Evolutionary conservation across 805 yeast genomes (phyloP).

Genomic region (Scheffersomyces amazonensis): DNA sequence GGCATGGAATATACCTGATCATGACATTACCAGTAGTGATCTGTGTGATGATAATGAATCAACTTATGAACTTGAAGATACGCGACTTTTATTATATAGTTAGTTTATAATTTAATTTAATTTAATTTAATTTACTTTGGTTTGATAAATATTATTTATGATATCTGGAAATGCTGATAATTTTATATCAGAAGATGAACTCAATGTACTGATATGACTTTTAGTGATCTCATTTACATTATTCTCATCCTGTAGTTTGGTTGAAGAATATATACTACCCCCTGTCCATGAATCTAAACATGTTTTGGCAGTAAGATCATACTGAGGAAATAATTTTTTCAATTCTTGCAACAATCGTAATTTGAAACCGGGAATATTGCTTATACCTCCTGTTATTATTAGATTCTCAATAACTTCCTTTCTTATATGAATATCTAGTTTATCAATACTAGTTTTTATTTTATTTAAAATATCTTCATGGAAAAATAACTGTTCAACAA

Average conservation of each 20-base stretch:
- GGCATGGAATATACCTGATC: not conserved
- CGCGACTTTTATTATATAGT: not conserved
- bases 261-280: constrained; percentile 25
- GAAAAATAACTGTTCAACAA: constrained; percentile 10
- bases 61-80: not conserved
- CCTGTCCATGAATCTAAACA: constrained; percentile 32
- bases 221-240: not conserved
- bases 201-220: not conserved
- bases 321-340: not conserved
- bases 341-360: constrained; percentile 8
- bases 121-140: too few species aligned
- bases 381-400: constrained; percentile 21
- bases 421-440: constrained; percentile 18
- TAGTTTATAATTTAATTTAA: too few species aligned
- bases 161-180: not conserved
- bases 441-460: constrained; percentile 6
- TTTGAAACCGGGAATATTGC: constrained; percentile 22
- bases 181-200: not conserved
- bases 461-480: constrained; percentile 4
- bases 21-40: not conserved
- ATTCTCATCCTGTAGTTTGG: constrained; percentile 10
- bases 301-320: constrained; percentile 4
- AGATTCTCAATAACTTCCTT: constrained; percentile 14
- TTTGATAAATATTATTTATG: too few species aligned
- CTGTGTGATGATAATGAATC: not conserved